These are phyloP conservation scores for Aspergillus phoenicis DNA, from an alignment of 2,329 filamentous ascomycete genomes.

Conservation along the genomic window DNA sequence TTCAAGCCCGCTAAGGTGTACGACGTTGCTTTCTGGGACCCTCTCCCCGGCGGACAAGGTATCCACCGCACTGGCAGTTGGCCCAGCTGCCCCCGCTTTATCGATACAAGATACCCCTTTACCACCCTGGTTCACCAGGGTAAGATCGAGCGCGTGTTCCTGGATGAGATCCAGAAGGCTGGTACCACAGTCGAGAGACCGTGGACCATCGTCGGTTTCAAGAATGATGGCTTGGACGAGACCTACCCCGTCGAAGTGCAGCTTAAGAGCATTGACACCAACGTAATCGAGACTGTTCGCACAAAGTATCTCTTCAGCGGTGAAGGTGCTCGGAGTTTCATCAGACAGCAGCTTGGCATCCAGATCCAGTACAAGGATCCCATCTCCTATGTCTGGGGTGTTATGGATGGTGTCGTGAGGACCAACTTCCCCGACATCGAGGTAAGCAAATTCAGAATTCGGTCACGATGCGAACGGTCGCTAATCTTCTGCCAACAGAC, in stretches of 20 bases:
- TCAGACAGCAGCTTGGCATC: constrained; percentile 66
- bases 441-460: constrained; percentile 35
- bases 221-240: constrained; percentile 61
- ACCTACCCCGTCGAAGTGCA: constrained; percentile 80
- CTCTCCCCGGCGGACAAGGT: constrained; percentile 52
- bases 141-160: constrained; percentile 63
- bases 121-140: constrained; percentile 65
- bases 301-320: constrained; percentile 66
- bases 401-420: constrained; percentile 66
- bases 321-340: constrained; percentile 63
- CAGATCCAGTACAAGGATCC: constrained; percentile 66
- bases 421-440: constrained; percentile 67
- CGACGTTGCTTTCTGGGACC: constrained; percentile 69
- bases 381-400: constrained; percentile 66
- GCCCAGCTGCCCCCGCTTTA: constrained; percentile 86
- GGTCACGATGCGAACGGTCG: background rate
- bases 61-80: constrained; percentile 68
- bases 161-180: constrained; percentile 63
- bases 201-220: constrained; percentile 64
- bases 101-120: constrained; percentile 66
- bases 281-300: constrained; percentile 64
- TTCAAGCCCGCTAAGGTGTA: constrained; percentile 84
- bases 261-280: constrained; percentile 75
- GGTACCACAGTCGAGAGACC: constrained; percentile 60
- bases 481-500: constrained; percentile 44